These are phyloP conservation scores for Pyrenula aspistea DNA, from an alignment of 495 filamentous ascomycete genomes.

Conservation along the genomic window DNA sequence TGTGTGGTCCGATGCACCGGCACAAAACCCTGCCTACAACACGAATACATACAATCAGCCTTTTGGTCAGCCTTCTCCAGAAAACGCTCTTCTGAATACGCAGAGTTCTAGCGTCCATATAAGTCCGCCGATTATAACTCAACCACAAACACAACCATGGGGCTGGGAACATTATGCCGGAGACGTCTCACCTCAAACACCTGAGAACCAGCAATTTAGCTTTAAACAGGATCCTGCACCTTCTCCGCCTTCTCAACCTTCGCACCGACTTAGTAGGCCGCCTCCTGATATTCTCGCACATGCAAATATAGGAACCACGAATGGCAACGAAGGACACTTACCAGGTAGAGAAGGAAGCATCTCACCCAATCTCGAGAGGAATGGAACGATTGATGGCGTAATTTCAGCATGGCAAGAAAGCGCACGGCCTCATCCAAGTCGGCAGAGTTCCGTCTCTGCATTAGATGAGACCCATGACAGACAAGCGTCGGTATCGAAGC, in stretches of 20 bases:
- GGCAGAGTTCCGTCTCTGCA: constrained; percentile 3
- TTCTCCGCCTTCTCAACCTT: neutral
- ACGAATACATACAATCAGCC: neutral
- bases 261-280: neutral
- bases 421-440: constrained; percentile 13
- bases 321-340: neutral
- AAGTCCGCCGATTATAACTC: neutral
- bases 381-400: constrained; percentile 30
- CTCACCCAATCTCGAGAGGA: constrained; percentile 4
- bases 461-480: constrained; percentile 1
- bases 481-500: neutral
- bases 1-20: neutral
- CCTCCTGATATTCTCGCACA: neutral
- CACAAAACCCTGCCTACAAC: neutral
- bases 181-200: neutral
- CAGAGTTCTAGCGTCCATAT: neutral
- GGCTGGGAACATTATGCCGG: neutral
- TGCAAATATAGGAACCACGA: neutral
- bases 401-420: constrained; percentile 28
- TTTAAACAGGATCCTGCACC: neutral
- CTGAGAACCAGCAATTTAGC: neutral
- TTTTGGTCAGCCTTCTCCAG: neutral
- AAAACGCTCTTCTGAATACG: neutral
- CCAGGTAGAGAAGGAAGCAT: neutral
- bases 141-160: neutral